These are phyloP conservation scores for Selaginella tamariscina DNA, from an alignment of 75 land plant species.

Conservation along the genomic window DNA sequence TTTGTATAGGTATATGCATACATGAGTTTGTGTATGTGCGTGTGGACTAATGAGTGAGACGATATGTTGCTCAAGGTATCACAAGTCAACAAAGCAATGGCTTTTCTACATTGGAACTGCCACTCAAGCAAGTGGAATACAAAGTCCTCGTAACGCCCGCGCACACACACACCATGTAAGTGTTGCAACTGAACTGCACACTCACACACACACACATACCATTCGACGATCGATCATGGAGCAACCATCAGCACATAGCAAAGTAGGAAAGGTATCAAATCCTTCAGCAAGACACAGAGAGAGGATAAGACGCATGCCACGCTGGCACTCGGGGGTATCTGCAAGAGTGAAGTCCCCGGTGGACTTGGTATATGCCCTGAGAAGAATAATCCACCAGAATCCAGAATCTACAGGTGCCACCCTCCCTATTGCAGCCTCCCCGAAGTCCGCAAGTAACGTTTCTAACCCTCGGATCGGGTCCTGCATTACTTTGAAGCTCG, in stretches of 20 bases:
- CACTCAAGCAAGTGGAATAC: too few species aligned
- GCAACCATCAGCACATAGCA: conserved; percentile 91
- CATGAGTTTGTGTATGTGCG: too few species aligned
- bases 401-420: conserved; percentile 89
- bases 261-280: conserved; percentile 84
- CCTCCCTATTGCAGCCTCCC: conserved; percentile 71
- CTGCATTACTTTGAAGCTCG: conserved; percentile 76
- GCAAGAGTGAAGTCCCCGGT: conserved; percentile 58
- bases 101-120: too few species aligned
- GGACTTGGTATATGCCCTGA: conserved; percentile 65
- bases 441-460: conserved; percentile 66
- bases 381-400: conserved; percentile 89
- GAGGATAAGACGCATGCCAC: conserved; percentile 66
- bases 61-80: too few species aligned
- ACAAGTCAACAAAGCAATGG: too few species aligned
- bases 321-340: conserved; percentile 56
- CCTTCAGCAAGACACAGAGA: conserved; percentile 70
- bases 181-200: too few species aligned
- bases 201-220: too few species aligned
- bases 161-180: too few species aligned
- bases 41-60: too few species aligned
- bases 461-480: conserved; percentile 45
- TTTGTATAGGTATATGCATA: too few species aligned
- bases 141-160: too few species aligned
- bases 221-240: conserved; percentile 86